Evolutionary conservation across 2,329 filamentous ascomycete species (phyloP), one percentile per base, ranked within the genome.

Genomic region (Ophiostoma himal-ulmi): DNA sequence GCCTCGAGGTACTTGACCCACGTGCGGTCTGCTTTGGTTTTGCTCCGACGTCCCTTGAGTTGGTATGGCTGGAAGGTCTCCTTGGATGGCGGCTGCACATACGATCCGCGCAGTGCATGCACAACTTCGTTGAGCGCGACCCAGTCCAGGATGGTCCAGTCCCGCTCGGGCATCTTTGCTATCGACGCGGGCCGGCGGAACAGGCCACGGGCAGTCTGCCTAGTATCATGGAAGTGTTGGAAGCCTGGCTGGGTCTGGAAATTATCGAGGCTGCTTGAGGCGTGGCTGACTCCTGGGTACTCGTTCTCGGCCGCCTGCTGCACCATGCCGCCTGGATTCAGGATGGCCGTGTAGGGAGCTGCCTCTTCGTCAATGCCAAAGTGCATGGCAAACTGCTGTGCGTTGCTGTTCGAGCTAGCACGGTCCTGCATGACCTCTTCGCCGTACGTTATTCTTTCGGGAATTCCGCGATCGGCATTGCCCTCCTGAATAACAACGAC

Each of bases 71-170:
- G 52, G 2, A 20, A 26, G 8, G 22, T 26, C 57, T 62, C 57
- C 13, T 62, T 72, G 70, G 67, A 76, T 74, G n/a, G 70, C 62
- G 70, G 77, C 76, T 72, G 76, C 75, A 74, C 83, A 82, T 10
- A 76, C 76, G 60, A 79, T 80, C 2, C 81, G 82, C 81, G 70
- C 75, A 79, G 13, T n/a, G 82, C 78, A 67, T 84, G 82, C 20
- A 88, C 78, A 2, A 87, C 77, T 69, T 81, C 78, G 75, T 87
- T 82, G 41, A 88, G 81, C 60, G 82, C 78, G 34, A 83, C 74
- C 86, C 86, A 88, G 78, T 88, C 85, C 37, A 80, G 76, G 10
- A 73, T 62, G 8, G 68, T 71, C 75, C 76, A 76, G 36, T 68
- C 68, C 60, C 72, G 54, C 60, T 57, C 41, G 34, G 71, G 70